Conservation (phyloP, 768 basidiomycete genomes). For the Hydnomerulius pinastri region DNA sequence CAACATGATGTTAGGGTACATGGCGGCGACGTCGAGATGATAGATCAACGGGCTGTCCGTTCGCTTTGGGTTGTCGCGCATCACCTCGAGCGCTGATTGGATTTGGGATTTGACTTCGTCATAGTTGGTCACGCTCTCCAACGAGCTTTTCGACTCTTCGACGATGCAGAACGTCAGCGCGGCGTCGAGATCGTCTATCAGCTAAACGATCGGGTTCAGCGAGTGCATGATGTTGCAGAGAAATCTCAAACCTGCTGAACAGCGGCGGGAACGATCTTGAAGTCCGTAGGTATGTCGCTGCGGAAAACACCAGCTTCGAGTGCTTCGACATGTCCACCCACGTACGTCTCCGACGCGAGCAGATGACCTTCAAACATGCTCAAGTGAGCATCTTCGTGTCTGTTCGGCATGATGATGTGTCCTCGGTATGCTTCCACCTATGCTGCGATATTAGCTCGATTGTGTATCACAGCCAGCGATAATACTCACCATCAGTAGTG, state of each 20-base stretch:
- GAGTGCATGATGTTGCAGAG: neutral
- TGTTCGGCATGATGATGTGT: conserved; percentile 95
- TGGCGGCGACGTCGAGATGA: conserved; percentile 97
- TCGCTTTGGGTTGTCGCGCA: conserved; percentile 90
- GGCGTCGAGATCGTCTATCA: conserved; percentile 92
- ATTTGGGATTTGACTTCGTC: conserved; percentile 88
- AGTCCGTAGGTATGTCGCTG: conserved; percentile 92
- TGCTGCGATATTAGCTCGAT: conserved; percentile 6
- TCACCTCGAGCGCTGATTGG: conserved; percentile 71
- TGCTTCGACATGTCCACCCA: conserved; percentile 98
- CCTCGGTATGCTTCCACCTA: conserved; percentile 96
- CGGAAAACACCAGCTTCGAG: conserved; percentile 98
- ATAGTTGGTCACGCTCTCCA: conserved; percentile 92
- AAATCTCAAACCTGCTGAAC: conserved; percentile 67
- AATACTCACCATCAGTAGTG: conserved; percentile 85
- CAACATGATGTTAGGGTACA: conserved; percentile 99
- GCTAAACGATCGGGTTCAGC: conserved; percentile 42
- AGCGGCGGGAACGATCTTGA: conserved; percentile 89
- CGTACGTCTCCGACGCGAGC: conserved; percentile 96
- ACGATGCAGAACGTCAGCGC: conserved; percentile 87
- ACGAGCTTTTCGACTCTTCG: conserved; percentile 76
- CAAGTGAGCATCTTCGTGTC: conserved; percentile 90
- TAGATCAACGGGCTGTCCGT: conserved; percentile 94
- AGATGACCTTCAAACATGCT: conserved; percentile 96
- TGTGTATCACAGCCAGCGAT: neutral